Percentiles rank a stretch among this genome's conserved stretches.
phyloP scores from a whole-genome alignment of 2,329 filamentous ascomycete species.

The Scleromitrula shiraiana region DNA sequence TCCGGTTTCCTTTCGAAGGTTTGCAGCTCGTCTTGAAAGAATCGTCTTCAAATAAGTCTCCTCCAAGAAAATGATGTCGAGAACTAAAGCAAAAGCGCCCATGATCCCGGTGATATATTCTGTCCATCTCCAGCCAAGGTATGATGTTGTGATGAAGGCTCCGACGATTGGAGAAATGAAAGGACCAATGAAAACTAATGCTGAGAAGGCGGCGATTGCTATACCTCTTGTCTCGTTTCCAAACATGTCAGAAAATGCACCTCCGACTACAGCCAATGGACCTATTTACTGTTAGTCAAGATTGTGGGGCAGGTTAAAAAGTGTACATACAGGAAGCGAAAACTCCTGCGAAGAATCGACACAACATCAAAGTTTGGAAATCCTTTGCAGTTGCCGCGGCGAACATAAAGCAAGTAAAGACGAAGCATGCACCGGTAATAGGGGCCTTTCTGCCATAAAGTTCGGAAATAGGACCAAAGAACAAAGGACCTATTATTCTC shows the following conservation, averaged over 20 bases:
- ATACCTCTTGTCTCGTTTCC: conserved; percentile 50
- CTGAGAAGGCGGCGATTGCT: conserved; percentile 57
- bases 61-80: conserved; percentile 37
- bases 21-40: conserved; percentile 38
- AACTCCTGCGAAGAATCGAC: conserved; percentile 44
- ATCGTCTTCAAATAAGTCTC: conserved; percentile 44
- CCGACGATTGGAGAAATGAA: conserved; percentile 30
- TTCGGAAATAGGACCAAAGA: conserved; percentile 60
- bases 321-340: conserved; percentile 44
- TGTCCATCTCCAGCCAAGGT: conserved; percentile 50
- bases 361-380: conserved; percentile 44
- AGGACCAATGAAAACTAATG: conserved; percentile 31
- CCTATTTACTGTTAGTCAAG: conserved; percentile 45
- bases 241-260: conserved; percentile 58
- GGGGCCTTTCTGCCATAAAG: conserved; percentile 51
- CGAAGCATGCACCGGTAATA: conserved; percentile 32
- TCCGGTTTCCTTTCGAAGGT: conserved; percentile 35
- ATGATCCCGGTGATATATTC: conserved; percentile 46
- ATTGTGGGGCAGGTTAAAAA: conserved; percentile 55
- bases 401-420: conserved; percentile 46
- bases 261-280: conserved; percentile 42
- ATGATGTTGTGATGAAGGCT: conserved; percentile 33
- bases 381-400: conserved; percentile 45
- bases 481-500: conserved; percentile 54
- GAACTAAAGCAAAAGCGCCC: conserved; percentile 32